Conservation (phyloP, 2,329 filamentous ascomycete genomes). For the Penicillium sp. region DNA sequence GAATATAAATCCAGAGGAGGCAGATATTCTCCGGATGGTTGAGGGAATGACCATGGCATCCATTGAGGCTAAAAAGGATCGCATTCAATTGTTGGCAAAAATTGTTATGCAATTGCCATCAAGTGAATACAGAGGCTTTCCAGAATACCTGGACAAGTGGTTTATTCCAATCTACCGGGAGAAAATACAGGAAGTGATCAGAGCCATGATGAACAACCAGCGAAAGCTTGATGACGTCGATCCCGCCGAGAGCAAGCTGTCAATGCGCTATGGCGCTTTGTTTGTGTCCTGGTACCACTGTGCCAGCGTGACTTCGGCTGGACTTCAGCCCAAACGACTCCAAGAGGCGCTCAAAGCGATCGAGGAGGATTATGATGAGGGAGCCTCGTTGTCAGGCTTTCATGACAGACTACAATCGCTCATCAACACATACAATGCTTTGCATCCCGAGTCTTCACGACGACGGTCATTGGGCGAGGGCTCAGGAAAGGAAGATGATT, state of each 20-base stretch:
- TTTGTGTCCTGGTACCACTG: constrained; percentile 15
- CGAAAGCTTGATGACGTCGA: background rate
- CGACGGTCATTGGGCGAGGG: background rate
- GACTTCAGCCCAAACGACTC: background rate
- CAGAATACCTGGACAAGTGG: constrained; percentile 1
- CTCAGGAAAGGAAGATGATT: background rate
- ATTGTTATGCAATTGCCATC: constrained; percentile 20
- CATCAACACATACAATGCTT: constrained; percentile 18
- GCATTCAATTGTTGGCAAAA: constrained; percentile 31
- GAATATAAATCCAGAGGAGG: background rate
- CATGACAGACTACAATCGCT: constrained; percentile 28
- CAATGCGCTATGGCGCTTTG: constrained; percentile 10
- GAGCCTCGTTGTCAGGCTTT: constrained; percentile 30
- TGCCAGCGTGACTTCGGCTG: background rate
- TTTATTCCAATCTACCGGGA: constrained; percentile 10
- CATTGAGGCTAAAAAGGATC: constrained; percentile 1
- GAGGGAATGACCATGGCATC: background rate
- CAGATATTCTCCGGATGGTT: constrained; percentile 7
- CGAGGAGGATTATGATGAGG: constrained; percentile 14
- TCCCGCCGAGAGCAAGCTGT: constrained; percentile 7
- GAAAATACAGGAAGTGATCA: constrained; percentile 16
- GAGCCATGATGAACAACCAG: constrained; percentile 14
- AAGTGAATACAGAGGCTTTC: constrained; percentile 15
- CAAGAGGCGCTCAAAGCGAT: constrained; percentile 4
- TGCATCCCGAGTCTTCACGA: constrained; percentile 5